Evolutionary conservation across 208 protist species (phyloP).

Genomic region (Phytomonas francai): DNA sequence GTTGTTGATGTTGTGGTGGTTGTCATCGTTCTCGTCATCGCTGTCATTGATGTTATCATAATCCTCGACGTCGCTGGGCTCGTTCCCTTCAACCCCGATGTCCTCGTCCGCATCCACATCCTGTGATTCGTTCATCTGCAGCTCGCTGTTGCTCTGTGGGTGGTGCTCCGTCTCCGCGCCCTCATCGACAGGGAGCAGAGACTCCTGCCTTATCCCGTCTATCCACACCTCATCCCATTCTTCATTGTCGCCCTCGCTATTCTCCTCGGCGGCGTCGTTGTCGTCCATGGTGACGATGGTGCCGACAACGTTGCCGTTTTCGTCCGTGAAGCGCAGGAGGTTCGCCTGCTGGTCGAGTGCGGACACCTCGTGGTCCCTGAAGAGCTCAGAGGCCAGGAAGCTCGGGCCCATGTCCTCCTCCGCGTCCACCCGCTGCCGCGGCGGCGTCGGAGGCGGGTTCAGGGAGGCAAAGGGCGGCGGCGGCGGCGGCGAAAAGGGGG

Average conservation of each 20-base stretch:
- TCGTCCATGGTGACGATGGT: background rate
- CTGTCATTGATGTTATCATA: background rate
- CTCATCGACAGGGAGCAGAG: background rate
- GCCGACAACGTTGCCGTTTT: background rate
- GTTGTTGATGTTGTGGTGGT: conserved; percentile 16
- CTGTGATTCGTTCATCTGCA: too few relatives aligned
- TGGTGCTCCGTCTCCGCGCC: background rate
- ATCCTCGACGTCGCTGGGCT: background rate
- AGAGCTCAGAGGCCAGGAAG: background rate
- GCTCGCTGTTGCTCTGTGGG: too few relatives aligned
- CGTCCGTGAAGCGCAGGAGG: background rate
- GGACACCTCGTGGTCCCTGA: background rate
- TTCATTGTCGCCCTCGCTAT: background rate
- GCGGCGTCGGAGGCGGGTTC: background rate
- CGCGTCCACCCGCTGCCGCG: background rate
- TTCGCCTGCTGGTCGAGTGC: background rate
- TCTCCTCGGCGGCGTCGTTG: background rate
- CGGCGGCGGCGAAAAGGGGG: conserved; percentile 3
- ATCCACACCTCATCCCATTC: conserved; percentile 9
- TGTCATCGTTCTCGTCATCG: conserved; percentile 7
- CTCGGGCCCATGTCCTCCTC: background rate
- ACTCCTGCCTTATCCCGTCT: too few relatives aligned
- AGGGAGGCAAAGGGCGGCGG: background rate
- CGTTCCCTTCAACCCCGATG: background rate
- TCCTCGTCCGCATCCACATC: too few relatives aligned